Conservation (phyloP, 805 yeast genomes). For the Lipomyces lipofer region DNA sequence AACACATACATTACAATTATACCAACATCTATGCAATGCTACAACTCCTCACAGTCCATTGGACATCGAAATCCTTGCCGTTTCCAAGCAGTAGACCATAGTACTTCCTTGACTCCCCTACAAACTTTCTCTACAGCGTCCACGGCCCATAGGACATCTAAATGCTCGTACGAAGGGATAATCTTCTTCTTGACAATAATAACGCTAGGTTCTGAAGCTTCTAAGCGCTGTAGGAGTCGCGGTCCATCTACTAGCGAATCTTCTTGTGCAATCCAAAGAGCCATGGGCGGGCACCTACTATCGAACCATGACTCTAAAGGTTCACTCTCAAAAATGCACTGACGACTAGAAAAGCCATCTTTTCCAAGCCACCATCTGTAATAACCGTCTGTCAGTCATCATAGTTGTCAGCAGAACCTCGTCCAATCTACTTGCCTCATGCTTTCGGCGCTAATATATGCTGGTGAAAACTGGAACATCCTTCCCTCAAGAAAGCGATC, state of each 20-base stretch:
- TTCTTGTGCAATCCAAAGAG: constrained; percentile 66
- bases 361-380: constrained; percentile 80
- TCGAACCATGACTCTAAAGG: constrained; percentile 50
- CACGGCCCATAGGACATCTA: constrained; percentile 92
- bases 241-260: constrained; percentile 81
- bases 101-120: constrained; percentile 39
- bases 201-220: constrained; percentile 55
- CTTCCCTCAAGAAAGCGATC: constrained; percentile 64
- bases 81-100: constrained; percentile 33
- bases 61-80: constrained; percentile 21
- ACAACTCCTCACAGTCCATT: constrained; percentile 25
- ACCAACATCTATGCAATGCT: too few species aligned
- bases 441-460: constrained; percentile 71
- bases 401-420: too few species aligned
- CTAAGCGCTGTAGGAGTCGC: constrained; percentile 63
- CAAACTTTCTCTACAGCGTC: constrained; percentile 72
- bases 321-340: constrained; percentile 56
- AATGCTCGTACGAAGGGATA: constrained; percentile 71
- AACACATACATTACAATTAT: too few species aligned
- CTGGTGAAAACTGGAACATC: constrained; percentile 84
- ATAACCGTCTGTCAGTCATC: too few species aligned
- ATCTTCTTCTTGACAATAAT: constrained; percentile 45
- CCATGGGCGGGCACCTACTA: constrained; percentile 52
- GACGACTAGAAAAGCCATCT: constrained; percentile 51
- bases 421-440: too few species aligned